Evolutionary conservation across 345 rosid genomes (phyloP).

Genomic region (Populus simonii): DNA sequence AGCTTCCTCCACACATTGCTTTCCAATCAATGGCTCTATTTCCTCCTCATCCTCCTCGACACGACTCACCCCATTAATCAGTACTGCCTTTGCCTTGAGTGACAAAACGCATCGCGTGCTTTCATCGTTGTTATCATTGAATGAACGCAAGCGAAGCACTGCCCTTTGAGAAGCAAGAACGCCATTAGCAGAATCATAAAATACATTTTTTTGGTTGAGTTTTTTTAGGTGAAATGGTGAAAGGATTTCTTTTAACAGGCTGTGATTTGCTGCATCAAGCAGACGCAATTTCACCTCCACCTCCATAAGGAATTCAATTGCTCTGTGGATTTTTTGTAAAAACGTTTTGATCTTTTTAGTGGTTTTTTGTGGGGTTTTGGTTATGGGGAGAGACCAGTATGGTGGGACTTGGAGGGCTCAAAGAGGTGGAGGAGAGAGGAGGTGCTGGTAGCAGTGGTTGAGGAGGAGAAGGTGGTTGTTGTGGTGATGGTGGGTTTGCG

Average conservation of each 20-base stretch:
- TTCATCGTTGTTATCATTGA: slow-evolving; percentile 19
- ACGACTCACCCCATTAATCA: slow-evolving; percentile 69
- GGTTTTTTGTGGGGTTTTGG: not conserved
- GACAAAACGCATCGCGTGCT: slow-evolving; percentile 50
- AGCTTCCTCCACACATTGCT: slow-evolving; percentile 51
- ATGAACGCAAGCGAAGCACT: slow-evolving; percentile 69
- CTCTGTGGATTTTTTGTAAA: too few species aligned
- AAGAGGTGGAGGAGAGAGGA: slow-evolving; percentile 55
- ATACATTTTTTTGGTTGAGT: slow-evolving; percentile 61
- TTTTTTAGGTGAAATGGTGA: slow-evolving; percentile 53
- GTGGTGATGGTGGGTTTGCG: slow-evolving; percentile 45
- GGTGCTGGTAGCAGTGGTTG: slow-evolving; percentile 28
- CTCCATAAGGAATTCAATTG: slow-evolving; percentile 42
- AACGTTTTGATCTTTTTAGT: not conserved
- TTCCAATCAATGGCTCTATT: slow-evolving; percentile 35
- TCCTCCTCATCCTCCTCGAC: slow-evolving; percentile 92
- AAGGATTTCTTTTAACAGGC: slow-evolving; percentile 49
- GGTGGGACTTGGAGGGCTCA: slow-evolving; percentile 59
- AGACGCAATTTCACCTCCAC: slow-evolving; percentile 79
- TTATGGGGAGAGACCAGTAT: slow-evolving; percentile 60
- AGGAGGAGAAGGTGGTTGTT: slow-evolving; percentile 17
- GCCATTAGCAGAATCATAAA: slow-evolving; percentile 58
- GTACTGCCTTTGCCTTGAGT: slow-evolving; percentile 60
- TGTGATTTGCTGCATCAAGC: slow-evolving; percentile 41
- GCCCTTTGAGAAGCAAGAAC: slow-evolving; percentile 54